Conservation (phyloP, 257 asterid species). For the Mentha longifolia region DNA sequence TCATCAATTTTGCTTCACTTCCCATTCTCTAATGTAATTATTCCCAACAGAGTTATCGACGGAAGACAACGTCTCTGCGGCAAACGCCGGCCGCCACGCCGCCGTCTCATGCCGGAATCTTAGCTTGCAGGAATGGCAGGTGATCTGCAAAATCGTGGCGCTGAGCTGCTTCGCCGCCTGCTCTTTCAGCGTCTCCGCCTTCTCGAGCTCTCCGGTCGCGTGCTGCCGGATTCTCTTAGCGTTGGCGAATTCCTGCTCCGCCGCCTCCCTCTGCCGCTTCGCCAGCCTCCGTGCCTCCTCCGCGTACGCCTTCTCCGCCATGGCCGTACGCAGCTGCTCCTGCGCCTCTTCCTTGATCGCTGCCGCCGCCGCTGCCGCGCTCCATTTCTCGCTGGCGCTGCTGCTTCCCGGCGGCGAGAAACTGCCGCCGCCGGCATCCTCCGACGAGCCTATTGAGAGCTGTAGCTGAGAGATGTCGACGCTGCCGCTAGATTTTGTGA, state of each 20-base stretch:
- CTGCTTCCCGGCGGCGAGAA: slow-evolving; percentile 39
- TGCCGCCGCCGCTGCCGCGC: slow-evolving; percentile 21
- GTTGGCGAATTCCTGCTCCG: slow-evolving; percentile 72
- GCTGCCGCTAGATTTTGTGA: slow-evolving; percentile 38
- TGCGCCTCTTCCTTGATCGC: slow-evolving; percentile 43
- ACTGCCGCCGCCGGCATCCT: neutral
- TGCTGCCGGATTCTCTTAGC: slow-evolving; percentile 82
- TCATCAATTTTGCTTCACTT: slow-evolving; percentile 41
- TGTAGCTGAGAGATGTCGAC: slow-evolving; percentile 45
- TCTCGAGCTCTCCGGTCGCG: slow-evolving; percentile 66
- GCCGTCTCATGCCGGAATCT: slow-evolving; percentile 45
- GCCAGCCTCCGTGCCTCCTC: slow-evolving; percentile 76
- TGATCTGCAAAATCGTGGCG: slow-evolving; percentile 57
- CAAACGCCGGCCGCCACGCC: slow-evolving; percentile 12
- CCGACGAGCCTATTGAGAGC: slow-evolving; percentile 54
- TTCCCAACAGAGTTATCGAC: slow-evolving; percentile 35
- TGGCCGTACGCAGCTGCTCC: slow-evolving; percentile 53
- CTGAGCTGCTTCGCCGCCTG: slow-evolving; percentile 62
- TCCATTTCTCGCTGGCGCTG: slow-evolving; percentile 38
- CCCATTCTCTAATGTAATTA: slow-evolving; percentile 59
- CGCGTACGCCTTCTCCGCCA: slow-evolving; percentile 71
- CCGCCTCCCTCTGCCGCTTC: slow-evolving; percentile 66
- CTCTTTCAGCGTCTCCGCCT: slow-evolving; percentile 60
- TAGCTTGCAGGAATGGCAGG: slow-evolving; percentile 70
- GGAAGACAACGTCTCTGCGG: slow-evolving; percentile 21